phyloP scores from a whole-genome alignment of 257 asterid genomes.

The Fraxinus pennsylvanica region DNA sequence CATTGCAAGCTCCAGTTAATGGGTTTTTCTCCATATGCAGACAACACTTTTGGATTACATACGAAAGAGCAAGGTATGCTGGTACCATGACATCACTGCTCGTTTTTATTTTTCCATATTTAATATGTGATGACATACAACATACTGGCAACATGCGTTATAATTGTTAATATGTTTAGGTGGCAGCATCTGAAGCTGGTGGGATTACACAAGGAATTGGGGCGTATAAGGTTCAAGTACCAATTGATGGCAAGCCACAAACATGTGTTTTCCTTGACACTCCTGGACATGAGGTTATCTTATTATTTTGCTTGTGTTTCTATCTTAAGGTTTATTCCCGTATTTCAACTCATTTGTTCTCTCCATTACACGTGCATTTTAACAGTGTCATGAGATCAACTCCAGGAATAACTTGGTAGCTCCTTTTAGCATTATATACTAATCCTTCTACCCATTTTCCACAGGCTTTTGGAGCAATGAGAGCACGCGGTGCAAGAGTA shows the following conservation, averaged over 20 bases:
- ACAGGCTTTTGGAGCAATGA: slow-evolving; percentile 97
- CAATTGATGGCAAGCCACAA: slow-evolving; percentile 75
- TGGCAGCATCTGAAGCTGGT: slow-evolving; percentile 94
- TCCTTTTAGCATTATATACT: slow-evolving; percentile 11
- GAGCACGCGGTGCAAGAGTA: slow-evolving; percentile 99
- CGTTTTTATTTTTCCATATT: not conserved
- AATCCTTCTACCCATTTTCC: slow-evolving; percentile 20
- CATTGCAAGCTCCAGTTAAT: slow-evolving; percentile 28
- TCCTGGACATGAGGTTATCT: slow-evolving; percentile 94
- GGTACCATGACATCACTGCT: not conserved
- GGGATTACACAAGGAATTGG: slow-evolving; percentile 99
- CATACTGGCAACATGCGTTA: slow-evolving; percentile 2
- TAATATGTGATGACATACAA: slow-evolving; percentile 11
- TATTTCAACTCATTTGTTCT: not conserved
- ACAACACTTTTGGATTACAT: slow-evolving; percentile 90
- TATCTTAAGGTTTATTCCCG: slow-evolving; percentile 23
- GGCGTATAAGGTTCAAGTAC: slow-evolving; percentile 90
- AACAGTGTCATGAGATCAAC: slow-evolving; percentile 2
- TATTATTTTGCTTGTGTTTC: not conserved
- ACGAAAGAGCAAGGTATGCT: slow-evolving; percentile 78
- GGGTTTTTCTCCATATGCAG: slow-evolving; percentile 49
- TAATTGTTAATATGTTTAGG: slow-evolving; percentile 45
- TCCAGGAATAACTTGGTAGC: not conserved
- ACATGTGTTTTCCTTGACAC: slow-evolving; percentile 97
- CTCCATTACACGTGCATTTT: not conserved